These are phyloP conservation scores for Prunus yedoensis DNA, from an alignment of 331 rosid genomes.

Conservation along the genomic window DNA sequence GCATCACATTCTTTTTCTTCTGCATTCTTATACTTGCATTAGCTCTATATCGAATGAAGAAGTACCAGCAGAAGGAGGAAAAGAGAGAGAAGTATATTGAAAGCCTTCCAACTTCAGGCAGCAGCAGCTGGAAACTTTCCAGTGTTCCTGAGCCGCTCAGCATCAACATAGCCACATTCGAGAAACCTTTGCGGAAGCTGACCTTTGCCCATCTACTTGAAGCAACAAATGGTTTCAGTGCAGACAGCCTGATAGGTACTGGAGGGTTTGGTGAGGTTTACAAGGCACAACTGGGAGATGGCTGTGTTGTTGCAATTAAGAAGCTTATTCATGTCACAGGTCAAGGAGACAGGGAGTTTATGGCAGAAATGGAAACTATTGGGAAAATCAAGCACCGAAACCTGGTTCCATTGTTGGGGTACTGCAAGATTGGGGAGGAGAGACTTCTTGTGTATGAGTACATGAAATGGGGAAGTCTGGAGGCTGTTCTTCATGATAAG, in stretches of 20 bases:
- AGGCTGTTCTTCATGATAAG: slow-evolving; percentile 68
- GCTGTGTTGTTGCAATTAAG: slow-evolving; percentile 72
- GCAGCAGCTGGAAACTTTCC: slow-evolving; percentile 73
- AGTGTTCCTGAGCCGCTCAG: slow-evolving; percentile 69
- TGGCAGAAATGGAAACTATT: slow-evolving; percentile 87
- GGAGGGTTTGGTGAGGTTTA: slow-evolving; percentile 90
- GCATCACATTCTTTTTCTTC: slow-evolving; percentile 40
- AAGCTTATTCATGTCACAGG: slow-evolving; percentile 71
- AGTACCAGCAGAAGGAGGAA: slow-evolving; percentile 38
- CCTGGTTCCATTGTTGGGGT: slow-evolving; percentile 69
- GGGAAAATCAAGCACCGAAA: slow-evolving; percentile 80
- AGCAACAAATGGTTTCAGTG: slow-evolving; percentile 80
- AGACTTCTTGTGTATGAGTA: slow-evolving; percentile 86
- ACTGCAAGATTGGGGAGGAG: slow-evolving; percentile 83
- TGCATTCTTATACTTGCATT: slow-evolving; percentile 36
- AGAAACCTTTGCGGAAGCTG: slow-evolving; percentile 68
- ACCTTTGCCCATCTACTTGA: slow-evolving; percentile 72
- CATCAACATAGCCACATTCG: slow-evolving; percentile 76
- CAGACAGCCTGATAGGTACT: slow-evolving; percentile 69
- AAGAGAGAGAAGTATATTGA: slow-evolving; percentile 54
- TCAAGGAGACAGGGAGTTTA: slow-evolving; percentile 84
- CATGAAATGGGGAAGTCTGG: slow-evolving; percentile 84
- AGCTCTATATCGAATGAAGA: slow-evolving; percentile 43
- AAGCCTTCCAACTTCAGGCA: slow-evolving; percentile 74
- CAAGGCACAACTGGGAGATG: slow-evolving; percentile 70